phyloP scores from a whole-genome alignment of 2,329 filamentous ascomycete genomes.

The Monosporascus sp. region DNA sequence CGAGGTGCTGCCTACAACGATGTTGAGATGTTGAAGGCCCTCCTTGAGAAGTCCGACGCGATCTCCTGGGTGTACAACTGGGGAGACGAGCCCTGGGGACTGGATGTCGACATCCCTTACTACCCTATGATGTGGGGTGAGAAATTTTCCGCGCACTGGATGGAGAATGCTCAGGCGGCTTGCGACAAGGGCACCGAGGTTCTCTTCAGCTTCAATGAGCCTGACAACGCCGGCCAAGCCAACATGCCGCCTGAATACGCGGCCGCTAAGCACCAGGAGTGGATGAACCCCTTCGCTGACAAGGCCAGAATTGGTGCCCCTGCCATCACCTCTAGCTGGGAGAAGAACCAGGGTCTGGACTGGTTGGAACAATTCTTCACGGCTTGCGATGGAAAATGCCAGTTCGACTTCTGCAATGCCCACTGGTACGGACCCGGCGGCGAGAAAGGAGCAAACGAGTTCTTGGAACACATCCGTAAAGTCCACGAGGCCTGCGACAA shows the following conservation, averaged over 20 bases:
- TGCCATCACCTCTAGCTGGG: constrained; percentile 56
- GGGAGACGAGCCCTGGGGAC: constrained; percentile 23
- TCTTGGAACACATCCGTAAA: constrained; percentile 49
- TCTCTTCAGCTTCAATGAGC: constrained; percentile 68
- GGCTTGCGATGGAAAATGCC: constrained; percentile 47
- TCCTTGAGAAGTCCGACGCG: constrained; percentile 15
- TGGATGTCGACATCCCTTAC: constrained; percentile 45
- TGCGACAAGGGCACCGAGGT: constrained; percentile 49
- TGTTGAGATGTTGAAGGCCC: constrained; percentile 20
- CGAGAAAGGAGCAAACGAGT: constrained; percentile 36
- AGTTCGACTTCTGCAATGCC: constrained; percentile 54
- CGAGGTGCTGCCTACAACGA: constrained; percentile 31
- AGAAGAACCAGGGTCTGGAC: constrained; percentile 43
- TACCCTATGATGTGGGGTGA: constrained; percentile 61
- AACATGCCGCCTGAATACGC: constrained; percentile 50
- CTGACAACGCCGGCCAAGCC: constrained; percentile 55
- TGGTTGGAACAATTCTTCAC: constrained; percentile 51
- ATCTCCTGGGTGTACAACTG: constrained; percentile 31
- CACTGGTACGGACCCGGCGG: constrained; percentile 58
- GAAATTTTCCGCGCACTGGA: constrained; percentile 46
- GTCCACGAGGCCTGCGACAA: constrained; percentile 40
- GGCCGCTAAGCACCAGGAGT: constrained; percentile 46
- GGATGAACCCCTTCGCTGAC: constrained; percentile 51
- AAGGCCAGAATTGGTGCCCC: constrained; percentile 53
- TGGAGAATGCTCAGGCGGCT: constrained; percentile 41